These are phyloP conservation scores for Phoma sp. DNA, from an alignment of 2,329 filamentous ascomycete genomes.

Conservation along the genomic window DNA sequence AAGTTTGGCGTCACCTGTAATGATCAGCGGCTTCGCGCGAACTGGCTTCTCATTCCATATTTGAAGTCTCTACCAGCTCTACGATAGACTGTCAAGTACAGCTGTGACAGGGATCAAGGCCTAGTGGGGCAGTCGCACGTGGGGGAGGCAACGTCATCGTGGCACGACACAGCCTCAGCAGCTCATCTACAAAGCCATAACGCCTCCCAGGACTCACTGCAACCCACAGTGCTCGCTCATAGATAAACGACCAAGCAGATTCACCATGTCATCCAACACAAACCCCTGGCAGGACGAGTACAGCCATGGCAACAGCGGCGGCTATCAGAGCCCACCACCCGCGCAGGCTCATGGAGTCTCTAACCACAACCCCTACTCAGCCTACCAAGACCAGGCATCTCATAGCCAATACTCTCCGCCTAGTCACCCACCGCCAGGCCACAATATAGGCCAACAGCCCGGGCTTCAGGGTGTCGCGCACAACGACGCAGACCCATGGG, in stretches of 20 bases:
- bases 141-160: constrained; percentile 24
- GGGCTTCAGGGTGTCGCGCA: background rate
- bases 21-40: too few relatives aligned
- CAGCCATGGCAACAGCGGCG: constrained; percentile 16
- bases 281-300: constrained; percentile 34
- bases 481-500: constrained; percentile 14
- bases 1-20: too few relatives aligned
- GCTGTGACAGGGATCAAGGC: background rate
- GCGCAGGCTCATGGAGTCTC: constrained; percentile 13
- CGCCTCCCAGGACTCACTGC: background rate
- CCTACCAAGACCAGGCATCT: constrained; percentile 26
- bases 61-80: too few relatives aligned
- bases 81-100: background rate
- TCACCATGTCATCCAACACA: constrained; percentile 25
- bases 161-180: constrained; percentile 25
- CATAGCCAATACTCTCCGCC: constrained; percentile 8
- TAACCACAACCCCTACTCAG: constrained; percentile 31
- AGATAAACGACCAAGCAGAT: background rate
- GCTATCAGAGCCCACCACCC: constrained; percentile 20
- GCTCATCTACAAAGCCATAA: constrained; percentile 13
- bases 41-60: too few relatives aligned
- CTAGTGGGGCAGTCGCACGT: constrained; percentile 23
- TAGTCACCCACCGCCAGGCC: constrained; percentile 10
- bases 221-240: background rate
- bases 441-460: constrained; percentile 1